Conservation (phyloP, 163 green algal genomes). For the Trebouxia gelatinosa region DNA sequence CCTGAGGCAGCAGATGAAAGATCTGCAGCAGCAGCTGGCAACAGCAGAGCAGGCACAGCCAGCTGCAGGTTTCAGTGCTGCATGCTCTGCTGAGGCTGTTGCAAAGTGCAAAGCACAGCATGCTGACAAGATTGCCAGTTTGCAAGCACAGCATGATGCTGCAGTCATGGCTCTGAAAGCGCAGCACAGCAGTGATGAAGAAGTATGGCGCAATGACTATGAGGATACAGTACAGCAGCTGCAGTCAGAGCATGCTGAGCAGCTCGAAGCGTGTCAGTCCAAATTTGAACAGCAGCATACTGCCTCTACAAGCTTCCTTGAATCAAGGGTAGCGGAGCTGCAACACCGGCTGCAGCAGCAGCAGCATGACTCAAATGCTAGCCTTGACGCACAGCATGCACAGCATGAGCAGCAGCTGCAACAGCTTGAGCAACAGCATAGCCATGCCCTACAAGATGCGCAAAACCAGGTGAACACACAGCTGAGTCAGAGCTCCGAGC, state of each 20-base stretch:
- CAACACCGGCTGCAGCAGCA: not conserved
- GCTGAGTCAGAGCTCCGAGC: not conserved
- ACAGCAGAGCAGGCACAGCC: not conserved
- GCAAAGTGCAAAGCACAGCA: not conserved
- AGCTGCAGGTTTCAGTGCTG: not conserved
- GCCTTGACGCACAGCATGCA: not conserved
- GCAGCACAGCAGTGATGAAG: conserved; percentile 7
- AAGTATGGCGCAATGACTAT: not conserved
- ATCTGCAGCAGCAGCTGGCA: not conserved
- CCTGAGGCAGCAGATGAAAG: not conserved
- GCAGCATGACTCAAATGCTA: not conserved
- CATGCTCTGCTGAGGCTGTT: not conserved
- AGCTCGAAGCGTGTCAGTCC: not conserved
- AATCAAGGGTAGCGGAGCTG: not conserved
- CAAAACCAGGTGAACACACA: not conserved
- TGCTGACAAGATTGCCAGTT: not conserved
- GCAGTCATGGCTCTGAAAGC: not conserved
- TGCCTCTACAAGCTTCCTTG: not conserved
- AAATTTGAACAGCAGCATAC: conserved; percentile 1
- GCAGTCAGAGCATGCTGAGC: conserved; percentile 10
- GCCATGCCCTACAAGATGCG: not conserved
- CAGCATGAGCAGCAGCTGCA: not conserved
- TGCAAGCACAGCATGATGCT: not conserved
- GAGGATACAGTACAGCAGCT: conserved; percentile 20
- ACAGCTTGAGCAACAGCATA: not conserved